A percentile compares a stretch with the other conserved stretches of the same genome.
Evolutionary conservation across 2,329 filamentous ascomycete species (phyloP).

Genomic region (Exophiala phaeomuriformis): DNA sequence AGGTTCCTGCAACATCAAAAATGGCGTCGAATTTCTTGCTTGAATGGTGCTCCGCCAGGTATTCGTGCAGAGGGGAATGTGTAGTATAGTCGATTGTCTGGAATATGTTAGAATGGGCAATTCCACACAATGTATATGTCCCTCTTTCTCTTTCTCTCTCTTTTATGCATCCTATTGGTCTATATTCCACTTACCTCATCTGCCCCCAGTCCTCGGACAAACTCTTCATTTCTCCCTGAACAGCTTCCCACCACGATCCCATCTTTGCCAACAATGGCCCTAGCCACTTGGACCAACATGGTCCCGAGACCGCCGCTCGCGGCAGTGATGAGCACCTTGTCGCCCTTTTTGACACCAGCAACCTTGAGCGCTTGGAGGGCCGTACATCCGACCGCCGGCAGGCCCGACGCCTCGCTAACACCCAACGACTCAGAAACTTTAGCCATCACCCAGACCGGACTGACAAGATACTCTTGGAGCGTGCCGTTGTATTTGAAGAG

Average conservation of each 20-base stretch:
- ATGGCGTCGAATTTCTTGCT: constrained; percentile 5
- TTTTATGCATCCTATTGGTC: no score
- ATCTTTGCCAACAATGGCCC: constrained; percentile 3
- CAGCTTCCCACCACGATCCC: constrained; percentile 10
- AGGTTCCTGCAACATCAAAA: constrained; percentile 8
- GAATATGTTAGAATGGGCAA: not conserved
- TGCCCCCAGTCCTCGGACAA: constrained; percentile 4
- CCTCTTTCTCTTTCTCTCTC: no score
- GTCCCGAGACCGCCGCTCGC: constrained; percentile 7
- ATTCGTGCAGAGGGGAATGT: constrained; percentile 4
- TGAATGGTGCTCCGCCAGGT: constrained; percentile 9
- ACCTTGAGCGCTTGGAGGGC: not conserved
- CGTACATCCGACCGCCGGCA: constrained; percentile 3
- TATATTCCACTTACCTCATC: constrained; percentile 8
- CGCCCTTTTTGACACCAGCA: not conserved
- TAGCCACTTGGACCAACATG: constrained; percentile 6
- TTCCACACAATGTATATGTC: no score
- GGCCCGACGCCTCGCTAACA: constrained; percentile 5
- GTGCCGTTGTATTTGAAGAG: constrained; percentile 4
- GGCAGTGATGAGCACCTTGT: constrained; percentile 8
- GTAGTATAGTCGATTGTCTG: constrained; percentile 11
- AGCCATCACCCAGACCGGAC: not conserved
- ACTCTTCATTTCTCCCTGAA: constrained; percentile 1
- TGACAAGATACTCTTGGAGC: constrained; percentile 10
- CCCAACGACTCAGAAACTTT: not conserved